A percentile compares a stretch with the other conserved stretches of the same genome.
These are phyloP conservation scores for Hortaea werneckii DNA, from an alignment of 2,329 filamentous ascomycete species.

Conservation along the genomic window DNA sequence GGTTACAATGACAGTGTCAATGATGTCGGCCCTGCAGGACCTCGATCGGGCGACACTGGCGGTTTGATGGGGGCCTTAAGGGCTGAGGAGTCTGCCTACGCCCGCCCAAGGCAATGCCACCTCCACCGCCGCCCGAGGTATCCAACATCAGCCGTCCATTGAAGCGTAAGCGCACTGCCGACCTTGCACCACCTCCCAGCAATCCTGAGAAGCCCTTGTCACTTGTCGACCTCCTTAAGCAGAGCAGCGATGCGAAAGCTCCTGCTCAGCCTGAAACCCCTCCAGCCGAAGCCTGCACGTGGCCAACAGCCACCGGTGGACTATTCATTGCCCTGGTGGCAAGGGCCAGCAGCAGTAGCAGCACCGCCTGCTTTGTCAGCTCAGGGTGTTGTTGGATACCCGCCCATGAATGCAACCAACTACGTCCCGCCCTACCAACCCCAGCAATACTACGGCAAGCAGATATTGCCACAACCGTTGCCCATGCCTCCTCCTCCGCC, in stretches of 20 bases:
- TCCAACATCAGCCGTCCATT: constrained; percentile 10
- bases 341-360: constrained; percentile 11
- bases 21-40: neutral
- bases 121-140: constrained; percentile 1
- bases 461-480: neutral
- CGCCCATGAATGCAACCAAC: neutral
- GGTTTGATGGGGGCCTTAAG: constrained; percentile 10
- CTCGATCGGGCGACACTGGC: neutral
- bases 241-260: constrained; percentile 12
- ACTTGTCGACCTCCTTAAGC: constrained; percentile 18
- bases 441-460: neutral
- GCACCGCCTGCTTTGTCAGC: neutral
- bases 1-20: neutral
- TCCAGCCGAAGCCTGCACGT: neutral
- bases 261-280: neutral
- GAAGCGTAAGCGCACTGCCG: constrained; percentile 18
- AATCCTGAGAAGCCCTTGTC: constrained; percentile 13
- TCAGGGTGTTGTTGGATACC: neutral
- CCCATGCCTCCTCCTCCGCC: neutral
- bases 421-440: constrained; percentile 17
- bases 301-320: constrained; percentile 9
- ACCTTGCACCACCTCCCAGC: neutral
- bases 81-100: constrained; percentile 1
- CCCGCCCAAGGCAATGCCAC: constrained; percentile 5
- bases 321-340: constrained; percentile 20